Conservation (phyloP, 192 early-diverging fungal species). For the Entomortierella chlamydospora region DNA sequence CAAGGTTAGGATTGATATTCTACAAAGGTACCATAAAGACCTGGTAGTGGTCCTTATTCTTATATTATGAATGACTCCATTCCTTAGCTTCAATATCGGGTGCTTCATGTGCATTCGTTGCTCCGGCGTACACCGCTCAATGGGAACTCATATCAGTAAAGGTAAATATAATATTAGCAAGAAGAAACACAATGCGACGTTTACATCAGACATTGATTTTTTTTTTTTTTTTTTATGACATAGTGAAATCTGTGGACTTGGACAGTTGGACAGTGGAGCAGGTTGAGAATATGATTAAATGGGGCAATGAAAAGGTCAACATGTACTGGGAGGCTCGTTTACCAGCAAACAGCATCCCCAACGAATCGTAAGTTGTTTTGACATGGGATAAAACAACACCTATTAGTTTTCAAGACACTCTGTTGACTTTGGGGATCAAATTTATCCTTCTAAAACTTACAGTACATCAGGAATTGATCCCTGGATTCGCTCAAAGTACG, state of each 20-base stretch:
- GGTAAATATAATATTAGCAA: slow-evolving; percentile 56
- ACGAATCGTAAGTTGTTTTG: slow-evolving; percentile 59
- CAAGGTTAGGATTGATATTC: slow-evolving; percentile 26
- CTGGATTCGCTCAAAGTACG: slow-evolving; percentile 86
- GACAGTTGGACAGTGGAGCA: slow-evolving; percentile 86
- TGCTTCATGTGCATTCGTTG: slow-evolving; percentile 73
- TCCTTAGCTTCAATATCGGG: slow-evolving; percentile 61
- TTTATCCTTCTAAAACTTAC: background rate
- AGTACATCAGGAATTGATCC: slow-evolving; percentile 67
- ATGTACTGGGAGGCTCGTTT: slow-evolving; percentile 73
- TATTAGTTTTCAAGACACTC: background rate
- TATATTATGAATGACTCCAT: background rate
- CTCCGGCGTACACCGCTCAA: slow-evolving; percentile 81
- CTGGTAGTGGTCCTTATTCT: background rate
- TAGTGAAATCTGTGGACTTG: slow-evolving; percentile 88
- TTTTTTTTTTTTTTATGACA: no score
- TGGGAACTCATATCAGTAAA: slow-evolving; percentile 89
- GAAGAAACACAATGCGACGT: background rate
- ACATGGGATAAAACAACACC: background rate
- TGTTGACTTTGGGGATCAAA: background rate
- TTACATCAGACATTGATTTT: no score
- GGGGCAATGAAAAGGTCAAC: slow-evolving; percentile 81
- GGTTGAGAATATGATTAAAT: slow-evolving; percentile 80
- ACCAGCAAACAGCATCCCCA: slow-evolving; percentile 57
- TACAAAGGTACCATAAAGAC: background rate